phyloP scores from a whole-genome alignment of 1,139 yeast species.

The Hansenula lynferdii region DNA sequence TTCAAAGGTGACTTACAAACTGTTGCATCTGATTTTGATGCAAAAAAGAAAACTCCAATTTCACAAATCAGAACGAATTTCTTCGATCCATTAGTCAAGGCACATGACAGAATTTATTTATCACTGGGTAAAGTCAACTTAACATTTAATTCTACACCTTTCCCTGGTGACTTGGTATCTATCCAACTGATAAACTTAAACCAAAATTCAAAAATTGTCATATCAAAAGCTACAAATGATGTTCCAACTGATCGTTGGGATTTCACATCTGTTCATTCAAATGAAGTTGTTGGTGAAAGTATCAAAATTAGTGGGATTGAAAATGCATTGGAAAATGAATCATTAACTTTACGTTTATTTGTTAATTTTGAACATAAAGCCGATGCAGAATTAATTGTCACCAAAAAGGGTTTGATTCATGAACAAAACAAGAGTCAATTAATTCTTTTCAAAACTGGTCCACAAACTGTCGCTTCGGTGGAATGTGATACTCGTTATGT shows the following conservation, averaged over 20 bases:
- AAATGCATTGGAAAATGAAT: slow-evolving; percentile 41
- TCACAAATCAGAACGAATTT: slow-evolving; percentile 58
- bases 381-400: slow-evolving; percentile 12
- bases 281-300: slow-evolving; percentile 70
- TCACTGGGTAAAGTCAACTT: slow-evolving; percentile 45
- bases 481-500: slow-evolving; percentile 63
- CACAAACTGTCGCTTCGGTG: slow-evolving; percentile 42
- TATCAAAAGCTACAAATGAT: slow-evolving; percentile 70
- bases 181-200: slow-evolving; percentile 29
- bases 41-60: slow-evolving; percentile 44
- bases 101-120: slow-evolving; percentile 57
- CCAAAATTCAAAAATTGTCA: slow-evolving; percentile 42
- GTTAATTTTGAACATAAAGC: slow-evolving; percentile 39
- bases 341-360: slow-evolving; percentile 52
- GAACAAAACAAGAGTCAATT: slow-evolving; percentile 30
- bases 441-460: slow-evolving; percentile 21
- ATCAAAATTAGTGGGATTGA: slow-evolving; percentile 56
- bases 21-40: slow-evolving; percentile 35
- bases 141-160: slow-evolving; percentile 21
- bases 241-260: slow-evolving; percentile 54
- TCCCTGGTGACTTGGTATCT: slow-evolving; percentile 26
- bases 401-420: slow-evolving; percentile 28
- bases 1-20: slow-evolving; percentile 45
- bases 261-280: slow-evolving; percentile 72
- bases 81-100: slow-evolving; percentile 58